Base-by-base conservation (phyloP, 192 early-diverging fungal genomes). In the Tieghemiomyces parasiticus region DNA sequence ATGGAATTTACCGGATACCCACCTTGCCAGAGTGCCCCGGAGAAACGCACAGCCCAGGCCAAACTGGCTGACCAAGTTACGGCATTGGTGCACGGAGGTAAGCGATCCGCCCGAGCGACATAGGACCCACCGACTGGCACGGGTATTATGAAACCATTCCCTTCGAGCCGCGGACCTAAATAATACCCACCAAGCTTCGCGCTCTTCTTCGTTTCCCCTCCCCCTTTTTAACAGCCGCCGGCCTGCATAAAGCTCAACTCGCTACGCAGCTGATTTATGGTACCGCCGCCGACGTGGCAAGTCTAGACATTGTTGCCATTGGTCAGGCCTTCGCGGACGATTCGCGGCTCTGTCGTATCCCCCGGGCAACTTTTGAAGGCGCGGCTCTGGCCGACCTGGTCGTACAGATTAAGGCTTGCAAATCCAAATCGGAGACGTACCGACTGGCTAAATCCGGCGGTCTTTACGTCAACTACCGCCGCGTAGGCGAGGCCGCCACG, bases 51-150 rank as follows among this genome's bases (percentile, higher is more conserved):
- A 4, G 90, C 90, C 0, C 93, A 96, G 56, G 74, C 75, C 29
- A 54, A 70, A 22, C 81, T 96, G 19, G 91, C 93, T 1, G 71
- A 69, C 9, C 89, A 96, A 68, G 84, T 84, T 29, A 96, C 91
- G 26, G 88, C 91, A 64, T 72, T 96, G 19, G 84, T 96, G 6
- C 93, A 96, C 60, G 91, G 93, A 59, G 66, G 79, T 81, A 68
- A 67, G 61, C 33, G n/a, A 4, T 46, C 29, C 16, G 2, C 34
- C 42, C 9, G 16, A 22, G 38, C 46, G 28, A 29, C 60, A 42
- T 13, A 14, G 28, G 12, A 3, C 13, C 12, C 30, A n/a, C n/a
- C n/a, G n/a, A n/a, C n/a, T n/a, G n/a, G 29, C 22, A n/a, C 48
- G 38, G 46, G 14, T 45, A n/a, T 44, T 50, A 35, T 34, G n/a